Conservation (phyloP, 2,329 filamentous ascomycete genomes). For the Canariomyces notabilis region DNA sequence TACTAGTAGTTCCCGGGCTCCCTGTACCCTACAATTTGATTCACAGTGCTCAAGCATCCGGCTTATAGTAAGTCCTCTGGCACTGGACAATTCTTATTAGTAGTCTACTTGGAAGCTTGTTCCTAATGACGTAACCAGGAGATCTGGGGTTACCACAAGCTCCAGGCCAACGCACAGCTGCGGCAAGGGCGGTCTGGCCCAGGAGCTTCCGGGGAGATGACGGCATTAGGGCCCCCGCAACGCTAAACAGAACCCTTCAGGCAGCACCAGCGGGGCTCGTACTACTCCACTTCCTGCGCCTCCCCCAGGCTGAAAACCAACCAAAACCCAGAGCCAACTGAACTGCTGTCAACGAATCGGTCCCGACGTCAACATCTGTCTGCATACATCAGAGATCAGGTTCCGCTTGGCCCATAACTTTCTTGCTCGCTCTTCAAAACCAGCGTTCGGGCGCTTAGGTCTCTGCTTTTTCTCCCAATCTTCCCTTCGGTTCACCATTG, state of each 20-base stretch:
- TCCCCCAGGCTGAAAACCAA: slow-evolving; percentile 9
- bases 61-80: too few relatives aligned
- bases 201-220: slow-evolving; percentile 7
- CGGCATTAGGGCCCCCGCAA: slow-evolving; percentile 9
- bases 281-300: slow-evolving; percentile 4
- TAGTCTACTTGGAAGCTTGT: too few relatives aligned
- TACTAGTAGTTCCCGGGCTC: too few relatives aligned
- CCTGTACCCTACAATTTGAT: too few relatives aligned
- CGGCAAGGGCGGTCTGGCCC: slow-evolving; percentile 7
- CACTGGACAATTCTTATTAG: too few relatives aligned
- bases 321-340: slow-evolving; percentile 2
- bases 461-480: not conserved
- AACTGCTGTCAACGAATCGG: not conserved
- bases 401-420: not conserved
- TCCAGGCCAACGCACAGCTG: slow-evolving; percentile 1
- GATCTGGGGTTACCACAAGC: not conserved
- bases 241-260: not conserved
- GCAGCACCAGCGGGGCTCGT: not conserved
- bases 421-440: not conserved
- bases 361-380: slow-evolving; percentile 2
- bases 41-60: not conserved
- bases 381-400: not conserved
- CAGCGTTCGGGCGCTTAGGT: too few relatives aligned
- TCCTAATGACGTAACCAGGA: slow-evolving; percentile 10
- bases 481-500: not conserved